Evolutionary conservation across 2,329 filamentous ascomycete genomes (phyloP), one percentile per base, ranked within the genome.

Genomic region (Magnaporthiopsis rhizophila): DNA sequence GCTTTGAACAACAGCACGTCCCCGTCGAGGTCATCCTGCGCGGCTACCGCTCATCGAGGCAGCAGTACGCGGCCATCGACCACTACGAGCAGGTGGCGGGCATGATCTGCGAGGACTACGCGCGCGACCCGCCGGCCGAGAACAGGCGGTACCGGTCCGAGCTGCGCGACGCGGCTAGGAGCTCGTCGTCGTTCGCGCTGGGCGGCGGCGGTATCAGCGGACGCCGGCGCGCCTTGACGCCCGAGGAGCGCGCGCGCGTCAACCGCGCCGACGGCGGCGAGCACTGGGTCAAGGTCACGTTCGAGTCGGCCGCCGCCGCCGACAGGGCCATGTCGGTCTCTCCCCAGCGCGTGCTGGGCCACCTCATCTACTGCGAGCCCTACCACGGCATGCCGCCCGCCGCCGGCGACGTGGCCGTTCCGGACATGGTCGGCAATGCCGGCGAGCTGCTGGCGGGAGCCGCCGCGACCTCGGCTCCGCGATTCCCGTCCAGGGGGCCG

Each of bases 241-340:
- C 84, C 24, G 88, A 89, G 53, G 91, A 96, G 70, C 86, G 92
- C 64, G 81, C 83, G 63, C 89, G 93, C 74, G 91, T 94, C 72
- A 92, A 93, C 76, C 85, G 83, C 66, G 92, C 91, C 67, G 89
- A 89, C 59, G 90, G 92, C 62, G 94, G 94, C 58, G 85, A 90
- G 69, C 91, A 97, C 79, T 98, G 94, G 94, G 92, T 97, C 70
- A 92, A 92, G 74, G 81, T 93, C 64, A 93, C 90, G 0, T 93
- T 92, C 71, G 90, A 92, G 75, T 90, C 87, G 58, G 81, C 83
- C 61, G 84, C 89, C 69, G 87, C 89, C 2, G 90, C 89, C 26
- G 88, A 90, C 65, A 80, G 85, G 13, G 90, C 90, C 28, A 77
- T 88, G 58, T 89, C 84, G 72, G 83, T 85, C 64, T 91, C 89